These are phyloP conservation scores for Aeschynomene evenia DNA, from an alignment of 306 rosid genomes.

Conservation along the genomic window DNA sequence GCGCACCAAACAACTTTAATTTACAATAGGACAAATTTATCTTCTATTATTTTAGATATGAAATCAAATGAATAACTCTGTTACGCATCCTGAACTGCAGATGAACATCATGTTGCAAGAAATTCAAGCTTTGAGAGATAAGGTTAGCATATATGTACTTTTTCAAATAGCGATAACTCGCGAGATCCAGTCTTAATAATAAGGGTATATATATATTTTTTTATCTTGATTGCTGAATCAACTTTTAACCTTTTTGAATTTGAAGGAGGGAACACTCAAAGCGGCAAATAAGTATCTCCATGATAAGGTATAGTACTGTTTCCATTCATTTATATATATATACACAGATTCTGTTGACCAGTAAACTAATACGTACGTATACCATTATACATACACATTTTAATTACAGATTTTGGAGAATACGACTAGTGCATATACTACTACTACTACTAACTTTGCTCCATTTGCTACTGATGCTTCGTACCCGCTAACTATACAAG, in stretches of 20 bases:
- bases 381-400: neutral
- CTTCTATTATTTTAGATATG: neutral
- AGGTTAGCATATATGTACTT: constrained; percentile 66
- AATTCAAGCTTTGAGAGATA: constrained; percentile 66
- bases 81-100: constrained; percentile 37
- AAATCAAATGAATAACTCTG: neutral
- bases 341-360: neutral
- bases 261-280: constrained; percentile 60
- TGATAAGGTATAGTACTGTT: constrained; percentile 43
- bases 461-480: constrained; percentile 43
- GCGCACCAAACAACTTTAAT: neutral
- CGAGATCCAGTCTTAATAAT: too few relatives aligned
- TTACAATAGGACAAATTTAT: neutral
- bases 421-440: constrained; percentile 23
- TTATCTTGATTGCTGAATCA: neutral
- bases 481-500: constrained; percentile 54
- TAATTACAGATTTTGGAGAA: constrained; percentile 68
- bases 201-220: too few relatives aligned
- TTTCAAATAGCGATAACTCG: too few relatives aligned
- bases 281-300: constrained; percentile 58
- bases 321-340: neutral
- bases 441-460: constrained; percentile 41
- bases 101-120: constrained; percentile 75
- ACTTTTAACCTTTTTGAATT: neutral
- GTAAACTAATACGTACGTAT: neutral